Evolutionary conservation across 2,329 filamentous ascomycete species (phyloP).

Genomic region (Aspergillus intermedius): DNA sequence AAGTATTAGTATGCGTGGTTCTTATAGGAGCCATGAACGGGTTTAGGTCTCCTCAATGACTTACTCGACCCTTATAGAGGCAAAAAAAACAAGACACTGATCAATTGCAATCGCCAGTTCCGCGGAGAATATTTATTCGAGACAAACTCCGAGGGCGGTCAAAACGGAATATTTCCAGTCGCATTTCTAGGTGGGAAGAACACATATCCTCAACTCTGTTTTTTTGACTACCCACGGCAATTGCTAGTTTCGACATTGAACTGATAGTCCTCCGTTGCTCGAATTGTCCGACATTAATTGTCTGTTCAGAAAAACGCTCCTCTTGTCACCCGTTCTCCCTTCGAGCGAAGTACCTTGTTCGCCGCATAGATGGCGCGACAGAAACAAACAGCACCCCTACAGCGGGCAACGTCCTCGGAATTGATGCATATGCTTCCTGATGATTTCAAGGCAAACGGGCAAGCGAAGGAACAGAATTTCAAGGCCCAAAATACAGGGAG

Average conservation of each 20-base stretch:
- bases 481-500: slow-evolving; percentile 11
- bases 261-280: too few species aligned
- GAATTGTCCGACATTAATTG: background rate
- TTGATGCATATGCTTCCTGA: slow-evolving; percentile 44
- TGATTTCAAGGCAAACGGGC: slow-evolving; percentile 15
- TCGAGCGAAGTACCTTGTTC: background rate
- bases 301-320: slow-evolving; percentile 10
- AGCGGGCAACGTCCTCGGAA: slow-evolving; percentile 61
- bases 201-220: background rate
- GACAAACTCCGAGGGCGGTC: too few species aligned
- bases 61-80: too few species aligned
- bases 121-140: too few species aligned
- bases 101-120: too few species aligned
- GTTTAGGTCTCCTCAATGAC: too few species aligned
- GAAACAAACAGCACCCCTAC: slow-evolving; percentile 61
- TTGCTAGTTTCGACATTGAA: background rate
- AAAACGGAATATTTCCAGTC: background rate
- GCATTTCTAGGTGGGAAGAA: background rate
- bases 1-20: too few species aligned
- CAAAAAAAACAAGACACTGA: too few species aligned
- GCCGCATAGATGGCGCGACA: slow-evolving; percentile 57
- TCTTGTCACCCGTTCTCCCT: slow-evolving; percentile 13
- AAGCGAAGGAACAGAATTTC: slow-evolving; percentile 26
- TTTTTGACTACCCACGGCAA: background rate
- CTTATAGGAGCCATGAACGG: too few species aligned